Base-by-base conservation (phyloP, 2,329 filamentous ascomycete species). In the Stemphylium beticola region DNA sequence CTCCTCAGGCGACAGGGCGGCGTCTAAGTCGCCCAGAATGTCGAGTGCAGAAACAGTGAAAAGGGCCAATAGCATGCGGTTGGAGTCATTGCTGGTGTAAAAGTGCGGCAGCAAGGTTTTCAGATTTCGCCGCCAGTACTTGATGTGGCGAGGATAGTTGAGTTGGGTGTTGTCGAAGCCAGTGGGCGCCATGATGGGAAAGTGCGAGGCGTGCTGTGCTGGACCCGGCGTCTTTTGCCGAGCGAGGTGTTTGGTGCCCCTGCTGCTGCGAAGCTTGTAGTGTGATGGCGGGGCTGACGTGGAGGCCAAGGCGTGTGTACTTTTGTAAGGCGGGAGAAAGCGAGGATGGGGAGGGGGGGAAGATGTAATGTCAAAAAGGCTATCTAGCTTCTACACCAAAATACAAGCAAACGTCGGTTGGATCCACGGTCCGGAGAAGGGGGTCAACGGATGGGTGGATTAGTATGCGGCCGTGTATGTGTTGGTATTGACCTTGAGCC, bases 111-210 rank as follows among this genome's bases (percentile, higher is more conserved):
- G 86, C 58, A 89, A 84, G 20, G 88, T 89, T 73, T 89, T 89
- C 61, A 95, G 84, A 74, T 93, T 97, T 72, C 93, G 88, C 62
- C 92, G 85, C 88, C 93, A 99, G 83, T 97, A 99, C 72, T 89
- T 91, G 72, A 95, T 81, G 74, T 99, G 95, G 53, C 66, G 70
- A 31, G 71, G 55, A 57, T 72, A 71, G 66, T 76, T 74, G 50
- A 77, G 62, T 6, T 49, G 61, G 32, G 63, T 58, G 36, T 11
- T 31, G 32, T 72, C 65, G 22, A 58, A 31, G 39, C 50, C 45
- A 36, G 48, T 49, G 36, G 61, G 45, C 39, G 62, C 57, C 66
- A 71, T 69, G 49, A 44, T 62, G 49, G 45, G 38, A 37, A 32
- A 43, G n/a, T 18, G 44, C 24, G 36, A 44, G 40, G 34, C n/a